phyloP scores from a whole-genome alignment of 2,329 filamentous ascomycete species.

The Alternaria tenuissima region DNA sequence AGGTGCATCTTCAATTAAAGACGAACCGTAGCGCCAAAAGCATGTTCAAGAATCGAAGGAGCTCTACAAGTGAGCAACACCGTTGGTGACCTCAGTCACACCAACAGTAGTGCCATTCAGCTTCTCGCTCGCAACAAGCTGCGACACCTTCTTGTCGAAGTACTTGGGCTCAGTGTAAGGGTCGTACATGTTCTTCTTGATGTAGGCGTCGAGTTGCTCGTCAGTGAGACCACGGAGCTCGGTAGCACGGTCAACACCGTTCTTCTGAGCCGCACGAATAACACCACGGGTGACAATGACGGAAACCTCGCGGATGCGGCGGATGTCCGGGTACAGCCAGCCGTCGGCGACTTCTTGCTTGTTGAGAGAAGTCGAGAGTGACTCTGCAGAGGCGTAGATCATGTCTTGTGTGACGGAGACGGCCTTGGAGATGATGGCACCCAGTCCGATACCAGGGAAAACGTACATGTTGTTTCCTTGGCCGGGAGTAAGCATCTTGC shows the following conservation, averaged over 20 bases:
- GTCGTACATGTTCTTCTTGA: conserved; percentile 61
- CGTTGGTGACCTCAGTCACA: conserved; percentile 38
- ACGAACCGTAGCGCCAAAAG: conserved; percentile 18
- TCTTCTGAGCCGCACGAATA: conserved; percentile 87
- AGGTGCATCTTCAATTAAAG: not conserved
- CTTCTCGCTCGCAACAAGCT: conserved; percentile 39
- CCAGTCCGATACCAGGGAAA: conserved; percentile 94
- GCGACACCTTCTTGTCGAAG: conserved; percentile 51
- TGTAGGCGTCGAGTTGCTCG: conserved; percentile 74
- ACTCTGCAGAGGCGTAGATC: conserved; percentile 92
- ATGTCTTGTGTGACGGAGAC: conserved; percentile 89
- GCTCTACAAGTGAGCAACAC: conserved; percentile 43
- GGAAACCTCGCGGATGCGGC: conserved; percentile 89
- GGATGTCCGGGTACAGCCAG: conserved; percentile 89
- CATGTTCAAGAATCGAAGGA: conserved; percentile 15
- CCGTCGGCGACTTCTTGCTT: conserved; percentile 82
- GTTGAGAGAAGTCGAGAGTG: conserved; percentile 79
- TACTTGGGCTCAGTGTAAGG: conserved; percentile 57
- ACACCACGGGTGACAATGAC: conserved; percentile 87
- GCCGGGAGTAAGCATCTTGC: conserved; percentile 58
- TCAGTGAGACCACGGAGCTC: conserved; percentile 73
- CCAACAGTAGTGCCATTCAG: conserved; percentile 31
- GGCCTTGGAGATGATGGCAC: conserved; percentile 89
- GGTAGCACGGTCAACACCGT: conserved; percentile 65
- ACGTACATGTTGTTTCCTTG: conserved; percentile 90